These are phyloP conservation scores for Sparassis latifolia DNA, from an alignment of 1,284 basidiomycete species.

Conservation along the genomic window DNA sequence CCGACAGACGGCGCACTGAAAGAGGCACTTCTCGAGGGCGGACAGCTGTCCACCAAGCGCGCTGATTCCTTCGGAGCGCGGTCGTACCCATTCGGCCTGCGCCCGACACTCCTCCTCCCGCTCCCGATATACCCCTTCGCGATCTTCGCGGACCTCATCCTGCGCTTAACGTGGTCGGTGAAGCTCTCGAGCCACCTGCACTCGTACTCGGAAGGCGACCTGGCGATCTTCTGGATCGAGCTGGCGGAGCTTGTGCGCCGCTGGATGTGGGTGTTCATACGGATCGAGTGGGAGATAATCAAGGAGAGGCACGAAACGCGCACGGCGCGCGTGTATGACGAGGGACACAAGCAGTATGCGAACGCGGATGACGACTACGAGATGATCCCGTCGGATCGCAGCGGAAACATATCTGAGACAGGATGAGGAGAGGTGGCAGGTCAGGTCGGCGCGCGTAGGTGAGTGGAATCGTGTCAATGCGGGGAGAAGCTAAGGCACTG, in stretches of 20 bases:
- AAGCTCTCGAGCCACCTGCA: conserved; percentile 89
- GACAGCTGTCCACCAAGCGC: conserved; percentile 13
- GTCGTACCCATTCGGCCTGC: conserved; percentile 61
- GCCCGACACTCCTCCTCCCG: conserved; percentile 68
- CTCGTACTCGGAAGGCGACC: conserved; percentile 75
- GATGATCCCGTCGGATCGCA: conserved; percentile 16
- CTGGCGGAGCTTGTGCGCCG: conserved; percentile 83
- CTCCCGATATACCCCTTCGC: conserved; percentile 83
- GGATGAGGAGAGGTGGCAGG: too few relatives aligned
- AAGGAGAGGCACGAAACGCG: conserved; percentile 30
- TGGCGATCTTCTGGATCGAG: conserved; percentile 87
- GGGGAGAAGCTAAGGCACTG: too few relatives aligned
- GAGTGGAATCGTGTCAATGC: too few relatives aligned
- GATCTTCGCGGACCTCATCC: conserved; percentile 79
- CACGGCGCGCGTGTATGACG: conserved; percentile 3
- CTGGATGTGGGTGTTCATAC: conserved; percentile 96
- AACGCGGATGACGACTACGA: conserved; percentile 21
- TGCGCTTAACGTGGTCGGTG: conserved; percentile 93
- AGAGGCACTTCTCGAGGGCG: neutral
- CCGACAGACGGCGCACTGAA: conserved; percentile 1
- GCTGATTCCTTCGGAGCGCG: too few relatives aligned
- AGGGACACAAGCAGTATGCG: neutral
- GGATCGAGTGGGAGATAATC: conserved; percentile 93
- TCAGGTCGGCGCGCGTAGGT: too few relatives aligned
- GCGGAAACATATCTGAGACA: neutral